Base-by-base conservation (phyloP, 1,284 basidiomycete species). In the Blastosporella zonata region DNA sequence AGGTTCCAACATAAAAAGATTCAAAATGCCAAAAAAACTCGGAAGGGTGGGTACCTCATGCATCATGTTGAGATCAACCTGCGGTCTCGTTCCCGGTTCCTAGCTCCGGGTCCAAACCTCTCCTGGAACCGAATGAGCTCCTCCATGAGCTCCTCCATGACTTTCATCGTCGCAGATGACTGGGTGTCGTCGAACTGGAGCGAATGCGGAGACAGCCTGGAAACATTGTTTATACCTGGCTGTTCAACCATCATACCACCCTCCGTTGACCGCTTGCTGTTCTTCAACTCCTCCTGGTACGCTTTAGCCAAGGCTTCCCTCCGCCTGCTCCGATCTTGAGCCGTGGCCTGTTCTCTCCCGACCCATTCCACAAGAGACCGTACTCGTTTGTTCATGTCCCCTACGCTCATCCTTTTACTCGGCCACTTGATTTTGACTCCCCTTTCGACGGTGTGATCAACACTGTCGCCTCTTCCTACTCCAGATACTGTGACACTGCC, bases 321-420 rank as follows among this genome's bases (percentile, higher is more conserved):
- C 57, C 91, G 71, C 54, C 89, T 78, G 34, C 74, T 78, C 39
- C 89, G 78, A 65, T 90, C 89, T 27, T 78, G 73, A 42, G 88
- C 87, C 57, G 81, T 84, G 1, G 81, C 81, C 64, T 94, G 90
- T 62, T 90, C 87, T 52, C 90, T 77, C 35, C 87, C 88, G 10
- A 94, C 91, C 82, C 93, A 98, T 62, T 98, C 96, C 28, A 96
- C 82, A 50, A 98, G 79, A 48, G 88, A 84, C 38, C 93, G 78
- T 17, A 97, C 93, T 17, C 96, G 84, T 71, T 98, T 97, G 66
- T 93, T 90, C 93, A 99, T 97, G 65, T 99, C 96, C 15, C 85
- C 87, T 20, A 96, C 85, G 57, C 94, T 97, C 79, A 88, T 93
- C 44, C 96, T 79, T 67, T 97, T 96, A 55, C 84, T 82, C 0